Evolutionary conservation across 1,139 yeast species (phyloP), one percentile per base, ranked within the genome.

Genomic region (Barnettozyma hawaiiensis): DNA sequence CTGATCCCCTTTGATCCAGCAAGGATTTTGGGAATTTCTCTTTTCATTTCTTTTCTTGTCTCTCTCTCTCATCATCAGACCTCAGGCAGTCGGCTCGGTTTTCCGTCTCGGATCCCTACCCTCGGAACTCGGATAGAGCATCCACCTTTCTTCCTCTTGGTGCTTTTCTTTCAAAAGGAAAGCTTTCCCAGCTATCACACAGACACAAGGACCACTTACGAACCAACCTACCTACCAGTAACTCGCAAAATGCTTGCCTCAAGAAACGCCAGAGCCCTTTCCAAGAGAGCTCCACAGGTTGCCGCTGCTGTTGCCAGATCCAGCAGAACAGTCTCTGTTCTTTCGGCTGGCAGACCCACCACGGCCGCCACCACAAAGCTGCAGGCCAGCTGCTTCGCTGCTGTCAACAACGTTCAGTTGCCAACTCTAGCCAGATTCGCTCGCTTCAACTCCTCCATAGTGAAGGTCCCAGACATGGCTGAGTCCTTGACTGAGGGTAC

Each of bases 401-500:
- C 37, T 16, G 31, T 37, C 20, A 42, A 38, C 24, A 42, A 38
- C 35, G 41, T 21, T 12, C 44, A 41, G 35, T 22, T 37, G 7
- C 39, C 45, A 20, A 20, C 41, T 12, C 35, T 38, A 23, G 31
- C 40, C 21, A 41, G 41, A 24, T 49, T 50, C 31, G 47, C 48
- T 23, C 52, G 60, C 46, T 52, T 46, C 50, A 63, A 65, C 44
- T 64, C 71, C 28, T 64, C 69, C 38, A n/a, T n/a, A n/a, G 56
- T 65, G 43, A 86, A 89, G 66, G 98, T 92, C 31, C 99, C 99
- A 41, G 95, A 87, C 54, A 89, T 92, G 97, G 98, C 98, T 40
- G 99, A 92, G 69, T 90, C 97, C 43, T 84, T 92, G 62, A 87
- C 97, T 40, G 99, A 92, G 67, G 99, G 99, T 65, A 87, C 97